These are phyloP conservation scores for Stellera chamaejasme DNA, from an alignment of 345 rosid genomes.

Conservation along the genomic window DNA sequence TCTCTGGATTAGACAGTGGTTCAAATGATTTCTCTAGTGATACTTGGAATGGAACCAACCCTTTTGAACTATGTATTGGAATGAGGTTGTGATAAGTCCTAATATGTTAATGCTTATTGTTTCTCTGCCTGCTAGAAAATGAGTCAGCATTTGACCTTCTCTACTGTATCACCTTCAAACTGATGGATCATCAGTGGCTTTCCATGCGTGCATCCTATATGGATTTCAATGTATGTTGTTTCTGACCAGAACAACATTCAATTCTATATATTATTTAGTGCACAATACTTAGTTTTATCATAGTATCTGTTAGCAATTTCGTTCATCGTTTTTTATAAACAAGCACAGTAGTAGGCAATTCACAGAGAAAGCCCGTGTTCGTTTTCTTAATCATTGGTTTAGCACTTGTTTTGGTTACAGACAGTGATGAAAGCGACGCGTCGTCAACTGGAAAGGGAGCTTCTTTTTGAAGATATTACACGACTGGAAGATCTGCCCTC, in stretches of 20 bases:
- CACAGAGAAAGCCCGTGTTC: not conserved
- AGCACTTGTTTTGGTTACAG: slow-evolving; percentile 20
- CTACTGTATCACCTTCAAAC: slow-evolving; percentile 93
- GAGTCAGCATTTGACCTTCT: slow-evolving; percentile 93
- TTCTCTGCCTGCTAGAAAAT: slow-evolving; percentile 41
- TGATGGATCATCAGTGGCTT: slow-evolving; percentile 97
- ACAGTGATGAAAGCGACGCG: slow-evolving; percentile 83
- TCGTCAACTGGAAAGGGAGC: slow-evolving; percentile 88
- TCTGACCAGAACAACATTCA: slow-evolving; percentile 8
- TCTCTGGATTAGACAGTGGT: not conserved
- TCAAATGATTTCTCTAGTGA: too few relatives aligned
- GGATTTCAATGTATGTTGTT: slow-evolving; percentile 81
- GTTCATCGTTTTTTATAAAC: too few relatives aligned
- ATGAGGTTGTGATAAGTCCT: too few relatives aligned
- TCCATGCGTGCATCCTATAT: slow-evolving; percentile 92
- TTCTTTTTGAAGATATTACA: slow-evolving; percentile 57
- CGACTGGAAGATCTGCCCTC: slow-evolving; percentile 85
- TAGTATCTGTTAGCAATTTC: not conserved
- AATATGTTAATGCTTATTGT: not conserved
- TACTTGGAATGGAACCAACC: too few relatives aligned
- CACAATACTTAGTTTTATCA: not conserved
- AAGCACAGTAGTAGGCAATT: too few relatives aligned
- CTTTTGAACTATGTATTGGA: not conserved
- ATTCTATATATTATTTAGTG: not conserved
- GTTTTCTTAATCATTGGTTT: not conserved